A percentile compares a stretch with the other conserved stretches of the same genome.
These are phyloP conservation scores for Diaporthe citriasiana DNA, from an alignment of 2,329 filamentous ascomycete genomes.

Conservation along the genomic window DNA sequence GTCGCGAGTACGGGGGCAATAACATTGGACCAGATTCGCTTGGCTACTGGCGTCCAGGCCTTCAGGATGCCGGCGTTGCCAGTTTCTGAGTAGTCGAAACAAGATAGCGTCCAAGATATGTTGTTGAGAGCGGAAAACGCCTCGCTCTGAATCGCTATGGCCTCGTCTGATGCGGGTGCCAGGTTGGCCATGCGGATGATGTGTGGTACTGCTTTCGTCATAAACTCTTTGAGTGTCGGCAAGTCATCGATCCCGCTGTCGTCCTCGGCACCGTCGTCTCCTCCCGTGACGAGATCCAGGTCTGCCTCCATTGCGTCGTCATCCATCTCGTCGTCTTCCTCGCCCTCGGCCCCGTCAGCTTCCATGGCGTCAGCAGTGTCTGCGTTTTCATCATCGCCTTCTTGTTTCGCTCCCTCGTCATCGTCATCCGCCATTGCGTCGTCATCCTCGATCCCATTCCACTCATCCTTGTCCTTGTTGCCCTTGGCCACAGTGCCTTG, in stretches of 20 bases:
- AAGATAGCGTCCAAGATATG: slow-evolving; percentile 76
- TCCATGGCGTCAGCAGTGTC: slow-evolving; percentile 52
- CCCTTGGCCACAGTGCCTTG: slow-evolving; percentile 65
- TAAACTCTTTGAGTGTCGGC: slow-evolving; percentile 65
- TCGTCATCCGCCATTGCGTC: slow-evolving; percentile 56
- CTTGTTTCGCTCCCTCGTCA: slow-evolving; percentile 43
- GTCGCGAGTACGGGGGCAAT: slow-evolving; percentile 70
- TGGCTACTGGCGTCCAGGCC: slow-evolving; percentile 68
- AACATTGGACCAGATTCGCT: slow-evolving; percentile 69
- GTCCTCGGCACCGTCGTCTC: slow-evolving; percentile 59
- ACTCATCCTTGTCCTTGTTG: slow-evolving; percentile 56
- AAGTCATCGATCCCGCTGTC: slow-evolving; percentile 63
- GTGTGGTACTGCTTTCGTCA: slow-evolving; percentile 62
- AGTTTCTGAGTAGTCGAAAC: slow-evolving; percentile 70
- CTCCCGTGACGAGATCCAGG: slow-evolving; percentile 74
- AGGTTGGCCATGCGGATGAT: slow-evolving; percentile 63
- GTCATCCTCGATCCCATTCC: slow-evolving; percentile 57
- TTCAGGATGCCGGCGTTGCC: slow-evolving; percentile 65
- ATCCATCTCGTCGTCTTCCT: slow-evolving; percentile 53
- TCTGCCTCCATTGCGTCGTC: slow-evolving; percentile 72
- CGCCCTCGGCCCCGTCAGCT: slow-evolving; percentile 47
- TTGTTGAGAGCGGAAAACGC: slow-evolving; percentile 76
- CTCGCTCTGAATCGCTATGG: slow-evolving; percentile 62
- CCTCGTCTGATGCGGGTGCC: slow-evolving; percentile 56
- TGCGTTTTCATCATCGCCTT: slow-evolving; percentile 34